Evolutionary conservation across 345 rosid species (phyloP).

Genomic region (Populus simonii): DNA sequence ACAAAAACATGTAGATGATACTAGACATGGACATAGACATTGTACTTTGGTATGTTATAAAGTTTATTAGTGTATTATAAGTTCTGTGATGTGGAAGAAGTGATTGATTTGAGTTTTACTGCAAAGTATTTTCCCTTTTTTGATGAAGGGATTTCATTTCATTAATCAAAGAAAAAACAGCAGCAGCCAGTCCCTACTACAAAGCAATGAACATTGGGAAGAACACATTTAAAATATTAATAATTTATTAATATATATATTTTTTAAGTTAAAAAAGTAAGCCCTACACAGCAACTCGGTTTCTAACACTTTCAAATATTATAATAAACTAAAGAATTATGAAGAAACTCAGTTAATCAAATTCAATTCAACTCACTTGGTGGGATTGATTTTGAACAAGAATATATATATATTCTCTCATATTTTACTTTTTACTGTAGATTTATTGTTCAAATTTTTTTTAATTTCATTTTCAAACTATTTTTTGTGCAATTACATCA

Average conservation of each 20-base stretch:
- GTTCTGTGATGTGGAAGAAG: background rate
- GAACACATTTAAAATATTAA: background rate
- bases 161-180: background rate
- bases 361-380: too few relatives aligned
- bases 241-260: background rate
- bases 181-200: background rate
- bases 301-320: too few relatives aligned
- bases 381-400: too few relatives aligned
- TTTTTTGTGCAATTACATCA: too few relatives aligned
- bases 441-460: too few relatives aligned
- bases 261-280: too few relatives aligned
- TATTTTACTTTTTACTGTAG: too few relatives aligned
- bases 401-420: too few relatives aligned
- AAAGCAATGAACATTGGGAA: background rate
- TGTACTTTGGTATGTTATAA: background rate
- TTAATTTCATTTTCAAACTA: too few relatives aligned
- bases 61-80: background rate
- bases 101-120: background rate
- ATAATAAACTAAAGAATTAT: too few relatives aligned
- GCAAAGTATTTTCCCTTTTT: background rate
- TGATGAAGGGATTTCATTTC: background rate
- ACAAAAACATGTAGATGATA: conserved; percentile 4
- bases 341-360: too few relatives aligned
- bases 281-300: too few relatives aligned
- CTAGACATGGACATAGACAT: background rate